Percentiles rank a stretch among this genome's conserved stretches.
Conservation (phyloP, 2,329 filamentous ascomycete genomes). For the Teratosphaeria zuluensis region DNA sequence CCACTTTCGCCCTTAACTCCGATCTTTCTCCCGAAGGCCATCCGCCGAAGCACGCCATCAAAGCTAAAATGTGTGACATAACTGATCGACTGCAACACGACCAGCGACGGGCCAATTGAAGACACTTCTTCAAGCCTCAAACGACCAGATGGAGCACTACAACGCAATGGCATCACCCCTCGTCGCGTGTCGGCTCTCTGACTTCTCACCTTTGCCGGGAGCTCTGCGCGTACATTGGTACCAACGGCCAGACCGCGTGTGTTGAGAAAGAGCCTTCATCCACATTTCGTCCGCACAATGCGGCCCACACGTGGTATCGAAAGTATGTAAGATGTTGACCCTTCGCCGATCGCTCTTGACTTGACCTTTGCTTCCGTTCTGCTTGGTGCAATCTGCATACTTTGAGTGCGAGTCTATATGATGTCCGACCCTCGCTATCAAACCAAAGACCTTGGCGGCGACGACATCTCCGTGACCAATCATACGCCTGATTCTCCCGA, state of each 20-base stretch:
- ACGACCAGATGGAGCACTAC: background rate
- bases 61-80: background rate
- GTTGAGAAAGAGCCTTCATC: background rate
- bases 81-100: background rate
- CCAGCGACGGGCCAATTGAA: background rate
- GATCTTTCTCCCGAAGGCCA: background rate
- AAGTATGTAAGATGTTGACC: background rate
- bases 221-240: background rate
- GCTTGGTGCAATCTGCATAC: background rate
- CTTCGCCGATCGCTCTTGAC: background rate
- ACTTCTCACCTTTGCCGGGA: background rate
- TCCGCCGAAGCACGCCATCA: background rate
- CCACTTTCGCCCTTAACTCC: background rate
- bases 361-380: background rate
- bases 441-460: slow-evolving; percentile 1
- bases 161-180: background rate
- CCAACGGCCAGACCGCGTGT: too few species aligned
- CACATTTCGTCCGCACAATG: background rate
- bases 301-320: background rate
- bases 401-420: background rate
- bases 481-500: slow-evolving; percentile 6
- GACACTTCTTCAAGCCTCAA: background rate
- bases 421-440: background rate
- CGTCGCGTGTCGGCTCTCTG: background rate
- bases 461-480: background rate